Evolutionary conservation across 2,329 filamentous ascomycete genomes (phyloP).

Genomic region (Aurifilum marmelostoma): DNA sequence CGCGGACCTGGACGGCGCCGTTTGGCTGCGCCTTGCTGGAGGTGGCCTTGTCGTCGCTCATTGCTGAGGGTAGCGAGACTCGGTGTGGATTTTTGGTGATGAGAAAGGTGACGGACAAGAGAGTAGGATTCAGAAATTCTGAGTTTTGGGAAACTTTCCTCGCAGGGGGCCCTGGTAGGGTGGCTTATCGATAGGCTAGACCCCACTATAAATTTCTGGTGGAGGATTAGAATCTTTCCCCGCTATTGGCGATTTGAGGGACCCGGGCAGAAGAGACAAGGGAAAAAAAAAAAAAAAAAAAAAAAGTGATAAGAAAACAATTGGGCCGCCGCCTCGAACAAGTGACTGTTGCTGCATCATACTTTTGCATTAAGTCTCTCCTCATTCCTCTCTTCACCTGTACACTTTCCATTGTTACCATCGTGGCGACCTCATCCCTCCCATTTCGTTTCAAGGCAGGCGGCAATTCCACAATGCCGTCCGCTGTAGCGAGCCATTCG

Average conservation of each 20-base stretch:
- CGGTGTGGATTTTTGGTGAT: background rate
- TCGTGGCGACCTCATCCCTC: slow-evolving; percentile 62
- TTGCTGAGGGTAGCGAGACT: slow-evolving; percentile 30
- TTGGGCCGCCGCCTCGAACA: background rate
- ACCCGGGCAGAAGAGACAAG: no score
- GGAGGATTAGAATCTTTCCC: background rate
- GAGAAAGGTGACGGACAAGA: background rate
- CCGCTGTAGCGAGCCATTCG: slow-evolving; percentile 71
- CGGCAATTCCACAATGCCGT: slow-evolving; percentile 71
- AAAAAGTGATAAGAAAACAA: background rate
- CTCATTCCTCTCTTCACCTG: background rate
- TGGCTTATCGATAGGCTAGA: slow-evolving; percentile 12
- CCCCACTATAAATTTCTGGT: slow-evolving; percentile 36
- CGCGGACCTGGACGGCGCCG: slow-evolving; percentile 55
- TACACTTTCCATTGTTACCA: slow-evolving; percentile 47
- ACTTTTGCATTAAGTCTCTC: background rate
- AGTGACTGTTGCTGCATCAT: background rate
- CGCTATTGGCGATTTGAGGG: background rate
- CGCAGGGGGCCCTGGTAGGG: slow-evolving; percentile 4
- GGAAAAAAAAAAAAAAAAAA: background rate
- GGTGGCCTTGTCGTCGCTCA: slow-evolving; percentile 41
- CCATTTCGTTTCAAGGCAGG: slow-evolving; percentile 90
- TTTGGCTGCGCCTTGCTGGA: slow-evolving; percentile 47
- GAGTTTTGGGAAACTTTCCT: slow-evolving; percentile 15
- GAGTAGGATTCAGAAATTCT: slow-evolving; percentile 11